Base-by-base conservation (phyloP, 1,284 basidiomycete species). In the Puccinia brachypodii region DNA sequence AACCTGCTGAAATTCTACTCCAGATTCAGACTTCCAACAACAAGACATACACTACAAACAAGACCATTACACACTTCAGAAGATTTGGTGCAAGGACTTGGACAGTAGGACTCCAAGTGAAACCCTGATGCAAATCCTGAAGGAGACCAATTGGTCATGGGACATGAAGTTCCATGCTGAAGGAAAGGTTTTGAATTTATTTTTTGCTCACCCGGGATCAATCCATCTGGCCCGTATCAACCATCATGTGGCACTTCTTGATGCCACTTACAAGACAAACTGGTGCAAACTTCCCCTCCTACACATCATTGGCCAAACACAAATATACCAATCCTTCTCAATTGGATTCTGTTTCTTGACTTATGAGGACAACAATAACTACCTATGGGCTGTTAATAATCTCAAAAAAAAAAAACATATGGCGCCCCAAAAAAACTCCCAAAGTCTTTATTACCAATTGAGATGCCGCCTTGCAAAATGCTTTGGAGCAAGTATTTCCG, bases 271-370 rank as follows among this genome's bases (percentile, higher is more conserved):
- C 66, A 40, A 69, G n/a, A 69, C 36, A 4, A 47, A 47, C 22
- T n/a, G 31, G 14, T 69, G 42, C 13, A n/a, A 42, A 42, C 42
- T 69, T 19, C 64, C 33, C 13, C 64, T 68, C 36, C 36, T 68
- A 9, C 64, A 68, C n/a, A 13, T 68, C 8, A 36, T 68, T 31
- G 64, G 64, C 33, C 64, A 68, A 36, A n/a, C 64, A 8, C 13
- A 6, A 68, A 31, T 42, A 6, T 31, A 53, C 28, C n/a, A 16
- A 16, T 47, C n/a, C 33, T 72, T 72, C 42, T 47, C 25, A 31
- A 50, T 73, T 50, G 44, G 25, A 11, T 73, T 73, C 33, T 73
- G 71, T 36, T 72, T 31, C 22, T 50, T 73, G 31, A 56, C 42
- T 25, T 53, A 56, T 28, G 38, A 73, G 19, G 50, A 73, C 19